Conservation (phyloP, 805 yeast species). For the Scheffersomyces lignosus region DNA sequence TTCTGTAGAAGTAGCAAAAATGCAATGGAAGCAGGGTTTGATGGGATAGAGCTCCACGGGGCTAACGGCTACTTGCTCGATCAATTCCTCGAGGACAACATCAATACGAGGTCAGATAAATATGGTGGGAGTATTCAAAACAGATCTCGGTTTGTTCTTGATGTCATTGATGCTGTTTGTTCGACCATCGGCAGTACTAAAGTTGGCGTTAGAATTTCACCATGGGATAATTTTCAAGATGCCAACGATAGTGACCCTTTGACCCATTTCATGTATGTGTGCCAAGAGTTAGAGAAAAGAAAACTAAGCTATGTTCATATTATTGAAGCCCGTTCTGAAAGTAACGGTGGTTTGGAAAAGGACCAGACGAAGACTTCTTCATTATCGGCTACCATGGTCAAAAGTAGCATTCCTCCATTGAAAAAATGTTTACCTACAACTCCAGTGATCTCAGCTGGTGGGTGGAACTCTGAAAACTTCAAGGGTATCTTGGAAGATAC, state of each 20-base stretch:
- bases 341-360: background rate
- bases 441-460: background rate
- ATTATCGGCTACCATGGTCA: background rate
- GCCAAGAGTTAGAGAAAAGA: conserved; percentile 13
- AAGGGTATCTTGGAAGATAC: background rate
- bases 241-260: conserved; percentile 11
- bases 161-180: conserved; percentile 19
- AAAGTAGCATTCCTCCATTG: background rate
- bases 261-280: conserved; percentile 10
- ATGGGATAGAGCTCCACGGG: conserved; percentile 25
- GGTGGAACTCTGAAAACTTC: background rate
- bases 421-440: background rate
- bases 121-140: conserved; percentile 30
- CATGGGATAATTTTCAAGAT: conserved; percentile 6
- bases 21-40: conserved; percentile 26
- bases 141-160: conserved; percentile 18
- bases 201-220: background rate
- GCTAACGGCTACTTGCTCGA: conserved; percentile 31
- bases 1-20: conserved; percentile 14
- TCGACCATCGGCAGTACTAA: background rate
- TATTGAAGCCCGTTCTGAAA: background rate
- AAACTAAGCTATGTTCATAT: conserved; percentile 7
- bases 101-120: conserved; percentile 24
- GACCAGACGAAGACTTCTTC: background rate
- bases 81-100: conserved; percentile 18